Base-by-base conservation (phyloP, 2,329 filamentous ascomycete species). In the Aspergillus luchuensis region DNA sequence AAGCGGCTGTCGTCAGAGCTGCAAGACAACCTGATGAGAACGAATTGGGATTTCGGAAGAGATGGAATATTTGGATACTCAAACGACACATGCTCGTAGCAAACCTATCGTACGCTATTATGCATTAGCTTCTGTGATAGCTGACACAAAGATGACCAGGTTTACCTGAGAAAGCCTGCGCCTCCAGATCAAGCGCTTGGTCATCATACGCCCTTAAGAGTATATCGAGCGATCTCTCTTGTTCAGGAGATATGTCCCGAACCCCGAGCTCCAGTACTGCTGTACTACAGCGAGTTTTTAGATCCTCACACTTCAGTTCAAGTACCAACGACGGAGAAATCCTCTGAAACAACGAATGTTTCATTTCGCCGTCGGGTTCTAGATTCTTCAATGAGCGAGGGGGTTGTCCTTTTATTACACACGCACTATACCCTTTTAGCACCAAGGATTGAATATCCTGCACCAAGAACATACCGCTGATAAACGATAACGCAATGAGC, bases 401-500 rank as follows among this genome's bases (percentile, higher is more conserved):
- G 3, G 74, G 64, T 17, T 76, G 77, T 4, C 77, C 78, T 61
- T 79, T 80, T 15, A 65, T 68, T 25, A 74, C 57, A 45, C 76
- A 79, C 3, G 74, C 67, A 11, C 78, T 79, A 48, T 7, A 23
- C 11, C 17, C 5, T 8, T n/a, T 57, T 13, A 57, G 58, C 11
- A 11, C 6, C 2, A 11, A 23, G 8, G 30, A n/a, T 2, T 13
- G 8, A 3, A 10, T 4, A 36, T 13, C 30, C 4, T 15, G 3
- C 8, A 4, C 13, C 47, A 30, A 23, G 7, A 8, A 8, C 68
- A 53, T 64, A 78, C 77, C 72, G 68, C 60, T 79, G 75, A 60
- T 79, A 79, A 1, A 74, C 69, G 39, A 79, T 67, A 7, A 78
- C 67, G 54, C 74, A 75, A 58, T 77, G 74, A 4, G 74, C 75